These are phyloP conservation scores for Inonotus hispidus DNA, from an alignment of 1,284 basidiomycete species.

Conservation along the genomic window DNA sequence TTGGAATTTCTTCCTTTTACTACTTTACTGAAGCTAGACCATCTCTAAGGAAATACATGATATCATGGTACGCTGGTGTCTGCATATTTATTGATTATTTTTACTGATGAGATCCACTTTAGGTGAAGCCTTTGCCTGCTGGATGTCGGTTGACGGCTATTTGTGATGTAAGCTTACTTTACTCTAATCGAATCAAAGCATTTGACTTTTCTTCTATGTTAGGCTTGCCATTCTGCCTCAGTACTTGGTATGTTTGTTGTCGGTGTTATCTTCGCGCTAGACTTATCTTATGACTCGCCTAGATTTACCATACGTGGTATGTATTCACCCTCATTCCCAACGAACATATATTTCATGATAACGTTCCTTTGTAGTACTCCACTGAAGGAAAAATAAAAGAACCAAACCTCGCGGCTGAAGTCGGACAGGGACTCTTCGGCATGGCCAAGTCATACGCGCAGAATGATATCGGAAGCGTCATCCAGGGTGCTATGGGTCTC, in stretches of 20 bases:
- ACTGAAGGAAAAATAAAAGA: constrained; percentile 94
- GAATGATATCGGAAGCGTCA: constrained; percentile 72
- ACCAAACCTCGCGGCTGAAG: constrained; percentile 76
- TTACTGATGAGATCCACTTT: background rate
- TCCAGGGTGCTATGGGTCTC: constrained; percentile 49
- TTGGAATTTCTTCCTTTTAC: background rate
- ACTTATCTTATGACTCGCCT: background rate
- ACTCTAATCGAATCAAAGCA: background rate
- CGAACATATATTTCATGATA: background rate
- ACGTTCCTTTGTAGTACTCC: constrained; percentile 57
- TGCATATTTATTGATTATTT: background rate
- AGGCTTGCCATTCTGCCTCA: constrained; percentile 69
- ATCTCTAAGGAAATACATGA: constrained; percentile 54
- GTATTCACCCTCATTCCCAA: constrained; percentile 20
- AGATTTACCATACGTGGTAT: constrained; percentile 59
- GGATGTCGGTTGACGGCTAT: constrained; percentile 87
- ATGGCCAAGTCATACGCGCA: constrained; percentile 68
- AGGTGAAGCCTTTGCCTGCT: constrained; percentile 60
- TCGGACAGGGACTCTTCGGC: constrained; percentile 68
- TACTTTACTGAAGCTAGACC: background rate
- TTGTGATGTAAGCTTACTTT: constrained; percentile 59
- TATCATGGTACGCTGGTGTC: constrained; percentile 46
- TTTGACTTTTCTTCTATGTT: background rate
- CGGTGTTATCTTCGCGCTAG: background rate
- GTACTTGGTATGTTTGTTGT: constrained; percentile 43